A percentile compares a stretch with the other conserved stretches of the same genome.
phyloP scores from a whole-genome alignment of 441 rosid genomes.

The Erysimum cheiri region DNA sequence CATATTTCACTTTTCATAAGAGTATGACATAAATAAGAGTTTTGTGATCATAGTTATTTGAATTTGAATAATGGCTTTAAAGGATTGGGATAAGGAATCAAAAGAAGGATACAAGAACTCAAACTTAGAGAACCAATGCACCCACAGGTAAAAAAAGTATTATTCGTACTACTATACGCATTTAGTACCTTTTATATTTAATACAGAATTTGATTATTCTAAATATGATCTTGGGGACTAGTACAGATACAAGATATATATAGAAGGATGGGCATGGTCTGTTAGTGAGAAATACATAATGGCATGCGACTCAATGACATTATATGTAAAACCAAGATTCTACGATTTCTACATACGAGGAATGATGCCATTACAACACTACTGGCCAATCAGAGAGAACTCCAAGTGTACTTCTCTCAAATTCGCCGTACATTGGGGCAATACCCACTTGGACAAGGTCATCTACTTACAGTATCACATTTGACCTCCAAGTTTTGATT shows the following conservation, averaged over 20 bases:
- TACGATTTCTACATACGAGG: conserved; percentile 70
- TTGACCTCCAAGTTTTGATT: not conserved
- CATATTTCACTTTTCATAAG: not conserved
- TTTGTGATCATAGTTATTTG: not conserved
- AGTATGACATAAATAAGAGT: not conserved
- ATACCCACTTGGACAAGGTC: conserved; percentile 56
- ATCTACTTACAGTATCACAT: not conserved
- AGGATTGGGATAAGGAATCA: conserved; percentile 53
- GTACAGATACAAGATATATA: conserved; percentile 61
- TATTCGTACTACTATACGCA: not conserved
- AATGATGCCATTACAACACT: conserved; percentile 65
- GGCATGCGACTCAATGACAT: conserved; percentile 67
- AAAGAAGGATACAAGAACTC: conserved; percentile 49
- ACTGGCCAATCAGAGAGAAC: conserved; percentile 62
- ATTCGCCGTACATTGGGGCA: conserved; percentile 82
- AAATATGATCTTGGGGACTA: too few relatives aligned
- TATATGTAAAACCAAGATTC: conserved; percentile 58
- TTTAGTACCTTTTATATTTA: not conserved
- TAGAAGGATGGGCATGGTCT: conserved; percentile 70
- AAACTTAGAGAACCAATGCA: conserved; percentile 53
- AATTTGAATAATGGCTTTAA: not conserved
- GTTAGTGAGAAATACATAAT: conserved; percentile 80
- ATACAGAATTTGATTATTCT: not conserved
- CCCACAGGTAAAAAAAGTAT: conserved; percentile 51
- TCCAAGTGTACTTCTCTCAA: conserved; percentile 59